These are phyloP conservation scores for Picea abies DNA, from an alignment of 83 land plant species.

Conservation along the genomic window DNA sequence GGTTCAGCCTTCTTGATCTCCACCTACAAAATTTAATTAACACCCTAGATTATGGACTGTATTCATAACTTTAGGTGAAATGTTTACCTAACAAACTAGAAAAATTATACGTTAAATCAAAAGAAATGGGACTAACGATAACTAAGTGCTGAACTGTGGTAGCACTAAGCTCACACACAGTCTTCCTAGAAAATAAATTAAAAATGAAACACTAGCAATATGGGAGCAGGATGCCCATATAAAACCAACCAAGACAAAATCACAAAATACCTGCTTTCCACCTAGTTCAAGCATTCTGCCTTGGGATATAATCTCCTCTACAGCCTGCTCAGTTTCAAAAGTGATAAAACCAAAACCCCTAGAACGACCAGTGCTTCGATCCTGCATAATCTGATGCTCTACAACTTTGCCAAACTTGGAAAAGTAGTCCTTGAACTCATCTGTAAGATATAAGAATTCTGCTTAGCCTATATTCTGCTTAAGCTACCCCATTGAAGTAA, in stretches of 20 bases:
- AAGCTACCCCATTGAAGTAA: not conserved
- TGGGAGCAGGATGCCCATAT: not conserved
- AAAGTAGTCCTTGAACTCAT: constrained; percentile 74
- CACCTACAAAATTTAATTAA: constrained; percentile 50
- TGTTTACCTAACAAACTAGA: constrained; percentile 4
- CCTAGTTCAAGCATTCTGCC: constrained; percentile 69
- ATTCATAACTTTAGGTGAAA: not conserved
- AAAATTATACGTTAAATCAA: not conserved
- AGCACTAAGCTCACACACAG: not conserved
- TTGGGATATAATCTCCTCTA: constrained; percentile 65
- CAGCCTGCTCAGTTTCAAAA: constrained; percentile 78
- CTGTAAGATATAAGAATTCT: constrained; percentile 34
- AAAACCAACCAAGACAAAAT: not conserved
- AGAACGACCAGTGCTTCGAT: constrained; percentile 75
- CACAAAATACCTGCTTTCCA: constrained; percentile 69
- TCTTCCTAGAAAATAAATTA: not conserved
- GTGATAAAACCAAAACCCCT: constrained; percentile 88
- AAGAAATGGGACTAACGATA: not conserved
- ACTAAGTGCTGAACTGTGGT: not conserved
- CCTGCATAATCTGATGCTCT: constrained; percentile 86
- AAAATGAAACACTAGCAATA: no score
- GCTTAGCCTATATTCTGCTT: not conserved
- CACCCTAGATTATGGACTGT: not conserved
- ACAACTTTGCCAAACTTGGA: constrained; percentile 62
- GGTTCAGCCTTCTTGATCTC: constrained; percentile 98